These are phyloP conservation scores for Trametes hirsuta DNA, from an alignment of 1,284 basidiomycete species.

Conservation along the genomic window DNA sequence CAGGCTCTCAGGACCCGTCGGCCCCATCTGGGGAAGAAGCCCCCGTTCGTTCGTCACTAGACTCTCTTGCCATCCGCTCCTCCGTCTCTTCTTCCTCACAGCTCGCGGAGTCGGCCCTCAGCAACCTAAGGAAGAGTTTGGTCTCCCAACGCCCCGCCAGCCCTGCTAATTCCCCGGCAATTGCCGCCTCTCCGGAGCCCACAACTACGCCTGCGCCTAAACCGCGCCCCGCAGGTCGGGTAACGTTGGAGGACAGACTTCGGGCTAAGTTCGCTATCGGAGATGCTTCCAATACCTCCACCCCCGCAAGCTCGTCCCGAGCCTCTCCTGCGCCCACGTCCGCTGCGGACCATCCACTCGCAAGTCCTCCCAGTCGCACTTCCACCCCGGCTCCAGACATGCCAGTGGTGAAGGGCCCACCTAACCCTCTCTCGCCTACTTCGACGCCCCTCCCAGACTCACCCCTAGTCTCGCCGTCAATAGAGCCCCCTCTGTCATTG, in stretches of 20 bases:
- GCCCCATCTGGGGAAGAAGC: conserved; percentile 24
- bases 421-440: conserved; percentile 44
- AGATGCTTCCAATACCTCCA: conserved; percentile 53
- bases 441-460: conserved; percentile 50
- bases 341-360: conserved; percentile 37
- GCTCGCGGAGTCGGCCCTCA: conserved; percentile 61
- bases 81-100: conserved; percentile 48
- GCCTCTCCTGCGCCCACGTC: conserved; percentile 46
- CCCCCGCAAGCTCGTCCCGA: conserved; percentile 45
- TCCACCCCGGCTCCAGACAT: conserved; percentile 12
- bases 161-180: conserved; percentile 32
- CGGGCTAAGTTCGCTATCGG: conserved; percentile 60
- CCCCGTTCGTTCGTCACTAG: conserved; percentile 27
- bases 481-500: conserved; percentile 5
- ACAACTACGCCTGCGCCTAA: conserved; percentile 22
- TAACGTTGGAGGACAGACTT: conserved; percentile 71
- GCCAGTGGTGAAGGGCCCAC: conserved; percentile 15
- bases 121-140: conserved; percentile 64
- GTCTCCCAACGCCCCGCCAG: conserved; percentile 53
- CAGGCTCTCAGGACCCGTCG: conserved; percentile 30
- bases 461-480: conserved; percentile 32
- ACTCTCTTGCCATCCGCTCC: conserved; percentile 26
- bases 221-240: conserved; percentile 26
- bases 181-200: conserved; percentile 16
- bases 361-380: conserved; percentile 43